Percentiles rank a stretch among this genome's conserved stretches.
These are phyloP conservation scores for Myxozyma geophila DNA, from an alignment of 805 yeast genomes.

Conservation along the genomic window DNA sequence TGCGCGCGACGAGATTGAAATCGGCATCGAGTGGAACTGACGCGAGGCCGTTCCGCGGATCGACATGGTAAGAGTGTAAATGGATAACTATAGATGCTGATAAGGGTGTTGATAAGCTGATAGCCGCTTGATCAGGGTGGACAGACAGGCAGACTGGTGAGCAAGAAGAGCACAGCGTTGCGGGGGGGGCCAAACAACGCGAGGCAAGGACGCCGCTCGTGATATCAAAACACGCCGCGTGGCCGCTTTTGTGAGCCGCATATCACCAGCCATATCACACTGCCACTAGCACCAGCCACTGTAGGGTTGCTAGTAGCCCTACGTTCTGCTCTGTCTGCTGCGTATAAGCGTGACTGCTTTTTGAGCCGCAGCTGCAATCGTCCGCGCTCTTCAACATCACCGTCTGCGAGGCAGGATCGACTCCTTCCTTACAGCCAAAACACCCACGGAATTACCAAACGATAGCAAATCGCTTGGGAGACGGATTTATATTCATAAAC, in stretches of 20 bases:
- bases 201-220: not conserved
- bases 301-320: not conserved
- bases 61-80: slow-evolving; percentile 19
- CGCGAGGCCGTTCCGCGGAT: slow-evolving; percentile 36
- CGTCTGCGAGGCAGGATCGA: not conserved
- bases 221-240: not conserved
- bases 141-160: not conserved
- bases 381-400: not conserved
- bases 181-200: not conserved
- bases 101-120: not conserved
- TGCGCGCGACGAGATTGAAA: slow-evolving; percentile 30
- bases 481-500: slow-evolving; percentile 20
- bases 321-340: not conserved
- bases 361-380: not conserved
- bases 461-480: slow-evolving; percentile 35
- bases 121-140: no score
- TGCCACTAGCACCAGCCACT: slow-evolving; percentile 2
- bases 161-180: not conserved
- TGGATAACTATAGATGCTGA: not conserved
- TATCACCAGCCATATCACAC: not conserved
- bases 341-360: slow-evolving; percentile 19
- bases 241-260: slow-evolving; percentile 12
- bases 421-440: not conserved
- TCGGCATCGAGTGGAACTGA: slow-evolving; percentile 38
- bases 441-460: slow-evolving; percentile 35